These are phyloP conservation scores for Nicotiana tomentosiformis DNA, from an alignment of 257 asterid species.

Conservation along the genomic window DNA sequence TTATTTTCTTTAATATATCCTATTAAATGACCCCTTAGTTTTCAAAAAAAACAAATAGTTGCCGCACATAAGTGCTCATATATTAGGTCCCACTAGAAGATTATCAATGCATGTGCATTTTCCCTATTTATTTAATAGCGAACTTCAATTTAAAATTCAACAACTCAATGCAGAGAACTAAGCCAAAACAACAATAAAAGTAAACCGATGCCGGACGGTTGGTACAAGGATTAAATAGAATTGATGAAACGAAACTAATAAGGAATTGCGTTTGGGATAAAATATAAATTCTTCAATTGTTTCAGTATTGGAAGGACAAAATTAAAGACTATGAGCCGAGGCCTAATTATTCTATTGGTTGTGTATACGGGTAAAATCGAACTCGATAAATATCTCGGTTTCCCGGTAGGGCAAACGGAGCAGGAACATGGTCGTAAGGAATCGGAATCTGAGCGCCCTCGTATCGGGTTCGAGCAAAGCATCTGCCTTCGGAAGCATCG, in stretches of 20 bases:
- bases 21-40: background rate
- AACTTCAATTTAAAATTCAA: conserved; percentile 6
- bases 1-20: too few relatives aligned
- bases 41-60: conserved; percentile 24
- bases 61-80: conserved; percentile 8
- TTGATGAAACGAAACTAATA: background rate
- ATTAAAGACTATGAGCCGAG: background rate
- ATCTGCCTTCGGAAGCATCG: too few relatives aligned
- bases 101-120: conserved; percentile 18
- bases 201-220: background rate
- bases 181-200: conserved; percentile 9
- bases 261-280: background rate
- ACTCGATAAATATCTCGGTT: too few relatives aligned
- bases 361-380: too few relatives aligned
- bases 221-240: background rate
- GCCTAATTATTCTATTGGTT: background rate
- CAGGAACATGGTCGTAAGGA: too few relatives aligned
- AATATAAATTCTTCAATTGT: background rate
- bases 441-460: too few relatives aligned
- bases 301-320: background rate
- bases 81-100: conserved; percentile 10
- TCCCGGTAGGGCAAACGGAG: too few relatives aligned
- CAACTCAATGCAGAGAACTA: conserved; percentile 2
- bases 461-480: too few relatives aligned
- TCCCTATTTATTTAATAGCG: conserved; percentile 9